phyloP scores from a whole-genome alignment of 495 filamentous ascomycete species.

The Pseudevernia furfuracea region DNA sequence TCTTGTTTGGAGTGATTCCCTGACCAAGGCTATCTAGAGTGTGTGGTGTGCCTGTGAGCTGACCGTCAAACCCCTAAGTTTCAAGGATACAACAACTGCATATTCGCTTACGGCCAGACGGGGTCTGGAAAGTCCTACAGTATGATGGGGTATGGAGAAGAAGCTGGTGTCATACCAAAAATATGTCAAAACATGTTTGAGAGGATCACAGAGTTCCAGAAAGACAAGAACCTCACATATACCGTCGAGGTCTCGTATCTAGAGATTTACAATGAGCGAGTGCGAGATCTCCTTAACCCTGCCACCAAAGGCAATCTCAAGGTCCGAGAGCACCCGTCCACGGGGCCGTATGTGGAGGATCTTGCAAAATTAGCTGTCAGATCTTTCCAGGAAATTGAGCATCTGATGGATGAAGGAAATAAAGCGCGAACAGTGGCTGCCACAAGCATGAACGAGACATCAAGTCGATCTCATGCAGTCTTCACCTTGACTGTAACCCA shows the following conservation, averaged over 20 bases:
- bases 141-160: slow-evolving; percentile 99
- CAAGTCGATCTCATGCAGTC: slow-evolving; percentile 93
- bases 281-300: slow-evolving; percentile 92
- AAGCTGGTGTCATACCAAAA: slow-evolving; percentile 91
- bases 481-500: slow-evolving; percentile 95
- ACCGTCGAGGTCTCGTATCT: slow-evolving; percentile 98
- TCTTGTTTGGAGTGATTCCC: neutral
- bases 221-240: slow-evolving; percentile 71
- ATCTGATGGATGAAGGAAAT: slow-evolving; percentile 98
- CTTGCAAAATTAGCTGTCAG: slow-evolving; percentile 96
- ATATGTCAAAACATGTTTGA: slow-evolving; percentile 98
- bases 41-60: neutral
- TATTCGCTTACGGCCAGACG: slow-evolving; percentile 98
- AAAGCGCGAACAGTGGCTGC: slow-evolving; percentile 97
- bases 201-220: slow-evolving; percentile 66
- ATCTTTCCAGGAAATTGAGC: slow-evolving; percentile 90
- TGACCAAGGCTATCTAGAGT: neutral
- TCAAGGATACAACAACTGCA: slow-evolving; percentile 98
- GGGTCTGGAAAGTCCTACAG: slow-evolving; percentile 98
- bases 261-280: slow-evolving; percentile 98
- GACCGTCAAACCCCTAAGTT: slow-evolving; percentile 38
- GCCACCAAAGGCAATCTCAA: slow-evolving; percentile 94
- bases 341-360: slow-evolving; percentile 96
- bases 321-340: slow-evolving; percentile 95
- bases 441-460: slow-evolving; percentile 99